A percentile compares a stretch with the other conserved stretches of the same genome.
These are phyloP conservation scores for Trichoderma virens DNA, from an alignment of 495 filamentous ascomycete genomes.

Conservation along the genomic window DNA sequence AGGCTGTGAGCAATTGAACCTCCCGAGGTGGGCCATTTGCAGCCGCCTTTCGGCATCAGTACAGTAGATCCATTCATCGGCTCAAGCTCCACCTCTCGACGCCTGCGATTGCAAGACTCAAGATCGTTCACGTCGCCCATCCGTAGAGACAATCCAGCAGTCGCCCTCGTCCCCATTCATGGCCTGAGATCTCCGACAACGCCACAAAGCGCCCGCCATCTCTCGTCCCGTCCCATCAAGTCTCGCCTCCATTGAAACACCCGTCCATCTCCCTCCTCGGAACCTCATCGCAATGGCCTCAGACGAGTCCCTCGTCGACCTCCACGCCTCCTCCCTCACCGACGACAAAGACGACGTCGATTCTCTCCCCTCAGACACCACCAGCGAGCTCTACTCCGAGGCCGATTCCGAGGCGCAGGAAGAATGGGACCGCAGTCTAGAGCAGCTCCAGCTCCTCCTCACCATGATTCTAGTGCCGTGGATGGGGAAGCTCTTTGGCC, in stretches of 20 bases:
- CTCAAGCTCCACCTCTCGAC: neutral
- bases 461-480: slow-evolving; percentile 93
- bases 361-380: slow-evolving; percentile 69
- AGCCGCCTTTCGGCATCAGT: too few species aligned
- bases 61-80: neutral
- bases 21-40: neutral
- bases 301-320: slow-evolving; percentile 34
- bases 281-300: slow-evolving; percentile 27
- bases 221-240: neutral
- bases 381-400: slow-evolving; percentile 49
- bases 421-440: slow-evolving; percentile 88
- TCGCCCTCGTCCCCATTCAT: neutral
- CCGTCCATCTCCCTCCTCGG: slow-evolving; percentile 11
- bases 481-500: slow-evolving; percentile 83
- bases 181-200: neutral
- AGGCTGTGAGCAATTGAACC: too few species aligned
- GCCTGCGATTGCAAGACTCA: neutral
- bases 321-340: slow-evolving; percentile 32
- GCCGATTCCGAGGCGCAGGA: slow-evolving; percentile 75
- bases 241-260: neutral
- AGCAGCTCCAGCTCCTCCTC: slow-evolving; percentile 85
- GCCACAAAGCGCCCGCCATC: slow-evolving; percentile 3
- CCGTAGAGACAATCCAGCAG: neutral
- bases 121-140: neutral
- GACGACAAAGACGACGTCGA: slow-evolving; percentile 57